Base-by-base conservation (phyloP, 73 alveolate genomes). In the Durusdinium trenchii region DNA sequence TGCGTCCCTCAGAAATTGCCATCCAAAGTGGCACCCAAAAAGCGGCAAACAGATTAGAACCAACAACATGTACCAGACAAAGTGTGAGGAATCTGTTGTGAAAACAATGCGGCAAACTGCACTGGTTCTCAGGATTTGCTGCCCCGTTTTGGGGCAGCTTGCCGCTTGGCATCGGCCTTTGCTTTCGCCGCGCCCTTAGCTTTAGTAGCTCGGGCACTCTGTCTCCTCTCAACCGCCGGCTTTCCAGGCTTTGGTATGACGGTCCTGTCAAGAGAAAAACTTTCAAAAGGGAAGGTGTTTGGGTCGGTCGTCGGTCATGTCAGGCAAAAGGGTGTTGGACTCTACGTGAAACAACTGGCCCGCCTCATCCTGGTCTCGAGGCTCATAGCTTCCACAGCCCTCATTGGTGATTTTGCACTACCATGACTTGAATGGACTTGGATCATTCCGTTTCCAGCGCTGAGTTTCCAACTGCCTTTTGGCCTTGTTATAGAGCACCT, bases 371-470 rank as follows among this genome's bases (percentile, higher is more conserved):
- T 40, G 16, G 46, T 6, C 46, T 79, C 90, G 6, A 79, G 47
- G 46, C 69, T 46, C 62, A 79, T 3, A 79, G 90, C 64, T 28
- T 79, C 90, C 64, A 79, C 67, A 28, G 90, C 90, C 90, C 90
- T 79, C 6, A 79, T 23, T 60, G 18, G 73, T 60, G 73, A 32
- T 23, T 23, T 60, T 60, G 73, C 30, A 23, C 30, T 32, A 23
- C 30, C n/a, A 23, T 60, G 73, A 23, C 73, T 60, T 60, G 73
- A 23, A 23, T 60, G 73, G 30, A 23, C 73, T 32, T 32, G 73
- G 30, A 60, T 23, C 84, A 73, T n/a, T n/a, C n/a, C 50, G 84
- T 73, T 73, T 35, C 52, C 14, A 73, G 51, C 48, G 90, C 43
- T 79, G 90, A 42, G 85, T 40, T 75, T 42, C 35, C 85, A 38